Conservation (phyloP, 495 filamentous ascomycete species). For the Cercophora newfieldiana region DNA sequence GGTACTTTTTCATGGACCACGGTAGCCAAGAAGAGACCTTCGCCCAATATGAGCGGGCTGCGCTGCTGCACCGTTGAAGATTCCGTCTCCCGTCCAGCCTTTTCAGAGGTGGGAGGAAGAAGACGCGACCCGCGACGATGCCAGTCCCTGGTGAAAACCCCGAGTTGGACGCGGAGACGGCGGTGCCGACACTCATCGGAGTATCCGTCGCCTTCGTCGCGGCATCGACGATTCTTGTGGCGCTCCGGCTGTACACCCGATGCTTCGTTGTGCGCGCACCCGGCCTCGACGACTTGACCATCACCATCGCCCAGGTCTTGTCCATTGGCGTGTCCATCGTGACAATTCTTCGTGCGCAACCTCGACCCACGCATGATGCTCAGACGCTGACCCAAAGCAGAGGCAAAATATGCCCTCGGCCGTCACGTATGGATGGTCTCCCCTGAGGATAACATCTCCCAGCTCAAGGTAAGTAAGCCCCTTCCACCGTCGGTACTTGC, state of each 20-base stretch:
- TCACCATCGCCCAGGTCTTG: constrained; percentile 24
- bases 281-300: constrained; percentile 25
- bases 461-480: constrained; percentile 22
- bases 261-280: constrained; percentile 19
- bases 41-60: background rate
- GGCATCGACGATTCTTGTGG: constrained; percentile 18
- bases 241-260: constrained; percentile 25
- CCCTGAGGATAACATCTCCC: constrained; percentile 10
- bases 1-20: too few relatives aligned
- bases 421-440: constrained; percentile 26
- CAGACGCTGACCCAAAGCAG: constrained; percentile 4
- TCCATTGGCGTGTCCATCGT: constrained; percentile 21
- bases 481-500: background rate
- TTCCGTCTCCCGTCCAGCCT: background rate
- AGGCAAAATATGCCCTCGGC: constrained; percentile 22
- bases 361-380: background rate
- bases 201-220: constrained; percentile 21
- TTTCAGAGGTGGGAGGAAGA: background rate
- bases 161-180: constrained; percentile 21
- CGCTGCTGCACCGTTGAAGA: background rate
- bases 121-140: background rate
- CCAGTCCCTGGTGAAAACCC: constrained; percentile 13
- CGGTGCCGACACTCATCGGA: constrained; percentile 21
- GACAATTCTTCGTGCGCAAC: constrained; percentile 23
- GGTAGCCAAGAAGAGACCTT: too few relatives aligned